Base-by-base conservation (phyloP, 441 rosid genomes). In the Pelargonium fulgidum region DNA sequence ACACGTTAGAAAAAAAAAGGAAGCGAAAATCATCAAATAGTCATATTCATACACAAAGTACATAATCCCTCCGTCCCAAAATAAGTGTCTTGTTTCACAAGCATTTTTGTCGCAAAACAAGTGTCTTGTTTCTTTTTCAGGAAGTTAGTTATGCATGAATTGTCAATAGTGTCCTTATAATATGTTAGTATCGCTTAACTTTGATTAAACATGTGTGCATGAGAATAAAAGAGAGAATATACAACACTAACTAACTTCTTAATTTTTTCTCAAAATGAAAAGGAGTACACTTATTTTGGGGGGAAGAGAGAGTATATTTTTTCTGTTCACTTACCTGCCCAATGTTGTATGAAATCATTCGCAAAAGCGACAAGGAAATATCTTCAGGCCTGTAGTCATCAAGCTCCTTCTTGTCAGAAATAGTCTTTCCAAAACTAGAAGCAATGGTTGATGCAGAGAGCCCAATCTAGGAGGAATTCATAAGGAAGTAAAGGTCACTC, bases 371-470 rank as follows among this genome's bases (percentile, higher is more conserved):
- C 66, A 95, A 72, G 68, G 98, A 95, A 77, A 92, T 95, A 77
- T 95, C 99, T 85, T 91, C 98, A 70, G 97, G 97, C 67, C 90
- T 87, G 85, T 89, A 89, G 82, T 87, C 98, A 68, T 85, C 81
- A 61, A 95, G 92, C 75, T 95, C 98, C 82, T 92, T 95, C 63
- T 85, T 90, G 63, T 89, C 96, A 72, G 99, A 89, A 29, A 90
- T 91, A 16, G 96, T 79, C 84, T 95, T 95, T 77, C 98, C 98
- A 78, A 92, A 95, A 82, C 97, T 95, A 72, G 99, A 91, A 67
- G 99, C 97, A 71, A 92, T 92, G 47, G 97, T 89, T 79, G 99
- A 89, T 68, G 99, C 97, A 69, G 99, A 92, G 56, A 95, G 93
- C 76, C 99, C 99, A 78, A 95, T 92, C 98, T 95, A 79, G 20